Evolutionary conservation across 257 asterid species (phyloP), one percentile per base, ranked within the genome.

Genomic region (Solanum chiquidenum): DNA sequence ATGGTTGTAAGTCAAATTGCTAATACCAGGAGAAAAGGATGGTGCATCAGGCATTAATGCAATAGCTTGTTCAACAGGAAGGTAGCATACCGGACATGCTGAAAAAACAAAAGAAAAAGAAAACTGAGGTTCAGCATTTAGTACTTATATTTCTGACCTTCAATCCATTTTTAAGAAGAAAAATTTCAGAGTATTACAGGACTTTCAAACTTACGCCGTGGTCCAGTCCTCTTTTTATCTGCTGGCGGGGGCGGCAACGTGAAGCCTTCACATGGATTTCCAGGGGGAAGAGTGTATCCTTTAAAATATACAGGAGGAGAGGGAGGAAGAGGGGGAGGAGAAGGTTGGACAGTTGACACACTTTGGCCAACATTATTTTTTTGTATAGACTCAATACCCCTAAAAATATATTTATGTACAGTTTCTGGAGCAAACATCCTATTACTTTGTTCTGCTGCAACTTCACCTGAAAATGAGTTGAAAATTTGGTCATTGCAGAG

Each of bases 81-180:
- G 98, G 92, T 96, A 96, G 88, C 99, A 96, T 14, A 96, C 98
- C 4, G 98, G 98, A 87, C 99, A 96, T 91, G 98, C 99, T 96
- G 98, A 87, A 0, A 88, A 75, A 89, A 80, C 69, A 80, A 69
- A 89, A 82, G 38, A 73, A 69, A 82, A 72, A 83, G 46, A 38
- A 72, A 38, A 27, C 25, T 68, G 31, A 29, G 85, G 29, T 80
- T 35, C 27, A 14, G 49, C 35, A 40, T 23, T 33, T 40, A 72
- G 40, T n/a, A 40, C 9, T 25, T 33, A 71, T 40, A 25, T 46
- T 55, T 60, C 85, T 16, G 40, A 44, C 85, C 64, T 4, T 42
- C 74, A 71, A n/a, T 46, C 83, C 21, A 84, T 16, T 66, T 79
- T 74, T 27, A 49, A 62, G 38, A n/a, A 7, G 55, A 10, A 46